Evolutionary conservation across 192 early-diverging fungal genomes (phyloP), one percentile per base, ranked within the genome.

Genomic region (Entrophospora sp.): DNA sequence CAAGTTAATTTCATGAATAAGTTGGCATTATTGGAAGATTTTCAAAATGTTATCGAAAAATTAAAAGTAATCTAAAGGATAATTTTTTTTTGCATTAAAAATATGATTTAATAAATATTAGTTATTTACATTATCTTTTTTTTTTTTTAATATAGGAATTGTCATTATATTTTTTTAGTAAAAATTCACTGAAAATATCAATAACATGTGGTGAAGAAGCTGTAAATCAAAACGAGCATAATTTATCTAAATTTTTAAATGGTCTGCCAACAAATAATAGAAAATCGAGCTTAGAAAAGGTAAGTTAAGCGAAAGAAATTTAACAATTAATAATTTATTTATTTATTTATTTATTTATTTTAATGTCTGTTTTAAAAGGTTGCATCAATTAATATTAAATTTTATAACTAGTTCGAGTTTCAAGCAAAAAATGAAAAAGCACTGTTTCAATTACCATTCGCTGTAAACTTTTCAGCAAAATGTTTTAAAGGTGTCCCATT

Each of bases 1-100:
- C 91, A 95, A 69, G 85, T 96, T 9, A 72, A 81, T 61, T 97
- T 96, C 63, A 78, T 94, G 75, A 87, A 87, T 64, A 72, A 79
- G 24, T 71, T 96, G 43, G 80, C 88, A 2, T 79, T 77, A 10
- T 76, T 77, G 49, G 80, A 85, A 14, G 88, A 90, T 51, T 60
- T 89, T 32, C 55, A 74, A 2, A 83, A 79, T 30, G 84, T 89
- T 5, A 76, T 85, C 13, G 76, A 79, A 36, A 82, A 82, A 46
- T 71, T 91, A 28, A 79, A 85, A 58, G 79, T 81, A 69, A 79
- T 77, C n/a, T n/a, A n/a, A n/a, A n/a, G n/a, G n/a, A n/a, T n/a
- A n/a, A n/a, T n/a, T n/a, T n/a, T n/a, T n/a, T n/a, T n/a, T 63
- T 74, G 74, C 3, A 30, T 36, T 30, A 18, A 30, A 36, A 16